Percentiles rank a stretch among this genome's conserved stretches.
Conservation (phyloP, 2,329 filamentous ascomycete species). For the Chaetomiaceae sp. region DNA sequence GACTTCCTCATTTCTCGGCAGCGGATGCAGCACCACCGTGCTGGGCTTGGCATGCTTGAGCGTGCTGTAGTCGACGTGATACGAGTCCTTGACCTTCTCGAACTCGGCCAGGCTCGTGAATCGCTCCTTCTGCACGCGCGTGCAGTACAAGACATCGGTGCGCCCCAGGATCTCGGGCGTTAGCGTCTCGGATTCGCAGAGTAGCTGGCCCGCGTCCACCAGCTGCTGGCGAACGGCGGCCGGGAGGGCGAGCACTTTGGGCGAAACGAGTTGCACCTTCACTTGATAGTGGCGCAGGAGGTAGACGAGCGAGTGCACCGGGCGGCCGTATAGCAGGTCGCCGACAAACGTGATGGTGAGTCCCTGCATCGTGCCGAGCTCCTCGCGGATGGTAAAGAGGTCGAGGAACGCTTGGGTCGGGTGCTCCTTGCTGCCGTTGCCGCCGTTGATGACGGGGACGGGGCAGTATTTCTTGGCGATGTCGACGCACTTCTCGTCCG, state of each 20-base stretch:
- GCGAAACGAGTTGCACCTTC: constrained; percentile 84
- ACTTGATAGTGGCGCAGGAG: constrained; percentile 95
- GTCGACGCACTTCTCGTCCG: constrained; percentile 73
- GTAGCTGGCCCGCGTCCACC: constrained; percentile 68
- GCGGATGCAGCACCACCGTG: constrained; percentile 92
- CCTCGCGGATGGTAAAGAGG: constrained; percentile 96
- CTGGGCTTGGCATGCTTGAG: constrained; percentile 86
- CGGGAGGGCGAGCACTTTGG: constrained; percentile 73
- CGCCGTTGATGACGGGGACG: constrained; percentile 93
- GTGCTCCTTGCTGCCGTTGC: constrained; percentile 93
- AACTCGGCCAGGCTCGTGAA: constrained; percentile 80
- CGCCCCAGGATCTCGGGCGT: constrained; percentile 81
- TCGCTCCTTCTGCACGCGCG: constrained; percentile 91
- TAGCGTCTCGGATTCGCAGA: constrained; percentile 69
- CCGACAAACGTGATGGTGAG: constrained; percentile 94
- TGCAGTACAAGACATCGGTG: constrained; percentile 95
- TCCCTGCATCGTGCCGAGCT: constrained; percentile 90
- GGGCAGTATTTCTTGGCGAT: constrained; percentile 81
- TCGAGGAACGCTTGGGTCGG: constrained; percentile 97
- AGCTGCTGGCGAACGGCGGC: constrained; percentile 69
- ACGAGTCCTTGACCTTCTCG: constrained; percentile 80
- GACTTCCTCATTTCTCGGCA: constrained; percentile 91
- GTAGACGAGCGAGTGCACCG: constrained; percentile 92
- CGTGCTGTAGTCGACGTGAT: constrained; percentile 85
- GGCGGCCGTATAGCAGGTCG: constrained; percentile 87